Evolutionary conservation across 1,284 basidiomycete species (phyloP), one percentile per base, ranked within the genome.

Genomic region (Quambalaria eucalypti): DNA sequence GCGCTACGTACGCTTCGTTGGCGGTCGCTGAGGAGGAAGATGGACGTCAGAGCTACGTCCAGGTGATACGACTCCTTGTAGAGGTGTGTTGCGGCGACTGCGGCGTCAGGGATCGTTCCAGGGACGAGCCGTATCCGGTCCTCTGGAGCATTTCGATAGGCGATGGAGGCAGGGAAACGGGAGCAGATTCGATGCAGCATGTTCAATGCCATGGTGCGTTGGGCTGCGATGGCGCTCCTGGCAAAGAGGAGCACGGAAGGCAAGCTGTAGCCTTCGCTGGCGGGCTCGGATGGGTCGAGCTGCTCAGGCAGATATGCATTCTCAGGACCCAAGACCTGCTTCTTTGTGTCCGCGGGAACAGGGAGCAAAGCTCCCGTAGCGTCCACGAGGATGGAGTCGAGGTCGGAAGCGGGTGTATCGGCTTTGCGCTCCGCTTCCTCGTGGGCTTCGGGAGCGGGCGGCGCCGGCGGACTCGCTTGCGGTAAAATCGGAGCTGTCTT

Each of bases 211-310:
- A 84, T 83, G 8, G 86, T 83, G 28, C 90, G 80, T 72, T 96
- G 91, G 9, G 86, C 85, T 7, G 86, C 84, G 0, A 91, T 86
- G 0, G 85, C 88, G 4, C 88, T 91, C 51, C 87, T 80, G 1
- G 85, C 84, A 2, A 93, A 81, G 47, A 88, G 79, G 46, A 92
- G 83, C n/a, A 95, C 81, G 60, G 95, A 91, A 33, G 87, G 84
- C 0, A 93, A 77, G 0, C 88, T 91, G 75, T 95, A 96, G 0
- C 91, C 92, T 0, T 91, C 90, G n/a, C 77, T 63, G 40, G 85
- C 84, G 55, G 89, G 87, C 0, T 88, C 83, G 58, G 16, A 21
- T n/a, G 16, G 36, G 10, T 39, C 36, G 36, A 39, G 36, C 5
- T 21, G 16, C 16, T 39, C 16, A 5, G 16, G 36, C 36, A 21